Evolutionary conservation across 1,284 basidiomycete genomes (phyloP).

Genomic region (Peniophora sp.): DNA sequence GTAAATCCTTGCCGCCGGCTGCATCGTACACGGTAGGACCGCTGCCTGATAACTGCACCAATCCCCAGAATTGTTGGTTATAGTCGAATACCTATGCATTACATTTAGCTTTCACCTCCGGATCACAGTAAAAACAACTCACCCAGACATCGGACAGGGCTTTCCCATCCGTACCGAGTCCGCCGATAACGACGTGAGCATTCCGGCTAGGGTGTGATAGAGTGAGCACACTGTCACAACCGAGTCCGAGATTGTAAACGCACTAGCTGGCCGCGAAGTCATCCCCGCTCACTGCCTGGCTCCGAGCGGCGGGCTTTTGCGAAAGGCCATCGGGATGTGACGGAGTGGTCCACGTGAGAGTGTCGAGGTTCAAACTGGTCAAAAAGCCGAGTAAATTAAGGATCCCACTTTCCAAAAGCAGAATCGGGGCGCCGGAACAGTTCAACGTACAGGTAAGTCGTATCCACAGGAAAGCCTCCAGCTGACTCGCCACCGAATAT

Average conservation of each 20-base stretch:
- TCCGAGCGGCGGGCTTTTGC: conserved; percentile 50
- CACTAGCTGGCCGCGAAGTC: conserved; percentile 77
- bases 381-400: neutral
- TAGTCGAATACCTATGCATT: conserved; percentile 62
- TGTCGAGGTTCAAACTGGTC: conserved; percentile 48
- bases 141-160: conserved; percentile 69
- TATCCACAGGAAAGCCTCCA: conserved; percentile 50
- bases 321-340: conserved; percentile 37
- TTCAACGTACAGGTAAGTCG: conserved; percentile 57
- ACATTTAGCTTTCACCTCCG: conserved; percentile 1
- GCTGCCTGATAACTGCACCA: conserved; percentile 41
- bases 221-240: neutral
- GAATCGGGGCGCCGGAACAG: conserved; percentile 1
- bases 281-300: conserved; percentile 49
- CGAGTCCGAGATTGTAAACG: conserved; percentile 20
- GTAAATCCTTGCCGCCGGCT: conserved; percentile 61
- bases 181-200: conserved; percentile 66
- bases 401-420: neutral
- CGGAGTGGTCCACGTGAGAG: conserved; percentile 54
- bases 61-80: conserved; percentile 63
- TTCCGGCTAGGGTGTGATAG: conserved; percentile 42
- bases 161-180: conserved; percentile 40
- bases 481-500: conserved; percentile 71
- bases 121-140: conserved; percentile 14
- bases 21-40: conserved; percentile 56